These are phyloP conservation scores for Diutina neorugosa DNA, from an alignment of 1,139 yeast genomes.

Conservation along the genomic window DNA sequence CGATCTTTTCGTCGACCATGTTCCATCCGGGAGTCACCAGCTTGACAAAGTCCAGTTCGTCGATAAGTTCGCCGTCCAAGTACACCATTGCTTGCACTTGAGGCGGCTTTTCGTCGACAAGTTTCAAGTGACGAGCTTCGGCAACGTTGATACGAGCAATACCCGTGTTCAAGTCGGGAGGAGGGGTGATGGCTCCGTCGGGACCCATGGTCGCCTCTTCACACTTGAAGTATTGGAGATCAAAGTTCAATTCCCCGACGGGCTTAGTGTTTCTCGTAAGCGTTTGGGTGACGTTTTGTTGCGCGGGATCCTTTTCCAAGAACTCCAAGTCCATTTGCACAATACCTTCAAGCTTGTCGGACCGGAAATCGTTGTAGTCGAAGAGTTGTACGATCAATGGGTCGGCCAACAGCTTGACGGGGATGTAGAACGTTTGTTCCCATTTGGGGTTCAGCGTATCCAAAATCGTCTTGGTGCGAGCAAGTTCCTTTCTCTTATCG, in stretches of 20 bases:
- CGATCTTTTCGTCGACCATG: constrained; percentile 54
- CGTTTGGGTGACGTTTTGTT: constrained; percentile 39
- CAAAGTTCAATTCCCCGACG: constrained; percentile 63
- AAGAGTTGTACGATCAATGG: constrained; percentile 58
- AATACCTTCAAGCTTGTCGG: constrained; percentile 72
- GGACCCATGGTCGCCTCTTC: constrained; percentile 63
- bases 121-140: constrained; percentile 41
- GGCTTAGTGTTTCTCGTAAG: constrained; percentile 71
- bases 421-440: constrained; percentile 66
- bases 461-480: constrained; percentile 51
- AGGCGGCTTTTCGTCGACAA: constrained; percentile 29
- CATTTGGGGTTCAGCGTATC: constrained; percentile 67
- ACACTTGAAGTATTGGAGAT: constrained; percentile 68
- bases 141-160: constrained; percentile 47
- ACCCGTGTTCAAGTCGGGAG: constrained; percentile 92
- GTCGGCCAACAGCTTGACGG: constrained; percentile 68
- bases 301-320: constrained; percentile 43
- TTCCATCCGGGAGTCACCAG: constrained; percentile 62
- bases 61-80: constrained; percentile 46
- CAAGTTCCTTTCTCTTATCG: constrained; percentile 36
- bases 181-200: constrained; percentile 78
- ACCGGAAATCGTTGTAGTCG: constrained; percentile 69
- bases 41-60: constrained; percentile 44
- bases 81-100: constrained; percentile 63
- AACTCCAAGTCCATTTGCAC: constrained; percentile 65